Percentiles rank a stretch among this genome's conserved stretches.
These are phyloP conservation scores for Metarhizium anisopliae DNA, from an alignment of 2,329 filamentous ascomycete species.

Conservation along the genomic window DNA sequence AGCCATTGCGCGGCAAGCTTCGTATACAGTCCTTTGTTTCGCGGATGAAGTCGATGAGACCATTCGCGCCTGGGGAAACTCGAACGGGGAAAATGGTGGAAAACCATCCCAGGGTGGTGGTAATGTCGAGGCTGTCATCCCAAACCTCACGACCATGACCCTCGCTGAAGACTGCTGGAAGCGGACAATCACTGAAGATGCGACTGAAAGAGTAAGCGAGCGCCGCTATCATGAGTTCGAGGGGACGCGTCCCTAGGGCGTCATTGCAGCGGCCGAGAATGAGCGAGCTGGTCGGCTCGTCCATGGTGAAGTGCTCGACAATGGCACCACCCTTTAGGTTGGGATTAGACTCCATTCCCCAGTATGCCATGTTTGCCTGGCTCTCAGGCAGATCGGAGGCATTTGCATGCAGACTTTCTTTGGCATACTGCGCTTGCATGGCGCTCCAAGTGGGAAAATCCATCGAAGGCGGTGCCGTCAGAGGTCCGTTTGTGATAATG, in stretches of 20 bases:
- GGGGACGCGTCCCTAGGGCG: background rate
- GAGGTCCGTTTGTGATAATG: no score
- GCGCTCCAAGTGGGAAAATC: no score
- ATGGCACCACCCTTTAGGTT: no score
- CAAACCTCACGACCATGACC: slow-evolving; percentile 29
- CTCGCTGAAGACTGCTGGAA: slow-evolving; percentile 13
- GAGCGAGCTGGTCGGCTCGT: background rate
- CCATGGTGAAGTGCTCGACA: no score
- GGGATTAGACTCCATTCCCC: no score
- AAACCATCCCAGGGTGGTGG: slow-evolving; percentile 35
- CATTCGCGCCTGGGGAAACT: background rate
- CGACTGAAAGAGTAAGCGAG: background rate
- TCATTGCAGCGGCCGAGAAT: background rate
- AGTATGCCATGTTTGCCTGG: no score
- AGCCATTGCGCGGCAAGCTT: slow-evolving; percentile 23
- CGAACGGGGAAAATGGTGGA: slow-evolving; percentile 29
- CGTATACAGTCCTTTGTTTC: slow-evolving; percentile 19
- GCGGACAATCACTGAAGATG: background rate
- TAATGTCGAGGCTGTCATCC: slow-evolving; percentile 18
- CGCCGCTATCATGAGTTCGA: background rate
- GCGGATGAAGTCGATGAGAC: slow-evolving; percentile 6
- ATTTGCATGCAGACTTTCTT: no score
- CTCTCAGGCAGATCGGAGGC: no score
- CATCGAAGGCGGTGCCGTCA: no score
- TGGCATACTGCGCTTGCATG: no score